Evolutionary conservation across 1,284 basidiomycete species (phyloP).

Genomic region (Trametes pubescens): DNA sequence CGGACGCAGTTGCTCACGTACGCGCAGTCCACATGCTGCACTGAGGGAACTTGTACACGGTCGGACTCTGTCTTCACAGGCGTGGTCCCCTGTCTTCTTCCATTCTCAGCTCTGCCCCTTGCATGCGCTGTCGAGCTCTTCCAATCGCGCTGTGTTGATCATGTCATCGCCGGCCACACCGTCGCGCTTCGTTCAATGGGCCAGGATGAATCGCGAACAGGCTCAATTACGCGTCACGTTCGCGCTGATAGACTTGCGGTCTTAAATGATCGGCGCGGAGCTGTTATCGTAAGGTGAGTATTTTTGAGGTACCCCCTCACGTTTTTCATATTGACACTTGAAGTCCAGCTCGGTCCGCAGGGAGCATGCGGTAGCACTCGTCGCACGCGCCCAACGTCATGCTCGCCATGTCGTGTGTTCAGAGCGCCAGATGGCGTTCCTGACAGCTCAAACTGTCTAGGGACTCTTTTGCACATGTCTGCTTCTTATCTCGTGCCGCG

Average conservation of each 20-base stretch:
- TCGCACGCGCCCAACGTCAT: background rate
- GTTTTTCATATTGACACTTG: background rate
- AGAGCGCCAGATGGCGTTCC: background rate
- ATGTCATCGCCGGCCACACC: background rate
- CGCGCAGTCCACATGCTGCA: constrained; percentile 22
- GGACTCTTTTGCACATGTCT: background rate
- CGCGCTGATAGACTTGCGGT: background rate
- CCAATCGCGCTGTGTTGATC: background rate
- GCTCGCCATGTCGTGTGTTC: background rate
- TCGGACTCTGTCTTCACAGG: constrained; percentile 2
- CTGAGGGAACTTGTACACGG: constrained; percentile 23
- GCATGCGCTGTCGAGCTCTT: background rate
- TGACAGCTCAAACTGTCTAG: background rate
- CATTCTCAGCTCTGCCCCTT: constrained; percentile 1
- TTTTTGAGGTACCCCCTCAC: background rate
- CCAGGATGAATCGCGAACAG: background rate
- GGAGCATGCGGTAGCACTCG: background rate
- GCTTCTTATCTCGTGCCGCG: constrained; percentile 13
- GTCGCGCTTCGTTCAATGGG: background rate
- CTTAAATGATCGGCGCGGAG: background rate
- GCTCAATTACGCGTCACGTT: background rate
- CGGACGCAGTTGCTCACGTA: background rate
- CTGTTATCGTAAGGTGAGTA: background rate
- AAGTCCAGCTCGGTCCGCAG: background rate
- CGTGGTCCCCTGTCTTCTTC: constrained; percentile 4